Conservation (phyloP, 2,329 filamentous ascomycete species). For the Chaetomium globosum region DNA sequence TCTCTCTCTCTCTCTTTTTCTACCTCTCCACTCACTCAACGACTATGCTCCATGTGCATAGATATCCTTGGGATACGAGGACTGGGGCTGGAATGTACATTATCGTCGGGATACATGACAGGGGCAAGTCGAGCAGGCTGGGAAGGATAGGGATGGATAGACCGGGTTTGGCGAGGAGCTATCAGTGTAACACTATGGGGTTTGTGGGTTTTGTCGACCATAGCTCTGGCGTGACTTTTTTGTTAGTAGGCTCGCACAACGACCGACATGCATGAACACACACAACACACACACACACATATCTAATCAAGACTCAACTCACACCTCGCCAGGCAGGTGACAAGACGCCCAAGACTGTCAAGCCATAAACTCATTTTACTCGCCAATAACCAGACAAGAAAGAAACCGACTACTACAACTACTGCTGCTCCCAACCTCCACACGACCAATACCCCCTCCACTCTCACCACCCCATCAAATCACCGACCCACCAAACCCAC, state of each 20-base stretch:
- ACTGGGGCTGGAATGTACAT: conserved; percentile 2
- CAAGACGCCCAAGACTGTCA: neutral
- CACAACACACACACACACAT: neutral
- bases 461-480: too few species aligned
- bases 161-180: neutral
- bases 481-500: neutral
- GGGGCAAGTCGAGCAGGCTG: neutral
- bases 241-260: neutral
- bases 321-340: neutral
- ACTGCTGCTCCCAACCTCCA: neutral
- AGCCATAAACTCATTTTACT: conserved; percentile 1
- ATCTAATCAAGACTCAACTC: neutral
- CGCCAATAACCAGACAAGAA: conserved; percentile 13
- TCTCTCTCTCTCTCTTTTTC: neutral
- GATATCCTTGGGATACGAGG: neutral
- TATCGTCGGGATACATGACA: neutral
- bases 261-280: neutral
- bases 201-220: neutral
- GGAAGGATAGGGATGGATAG: conserved; percentile 16
- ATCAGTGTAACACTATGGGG: conserved; percentile 14
- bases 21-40: neutral
- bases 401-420: neutral
- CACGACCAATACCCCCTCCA: conserved; percentile 1
- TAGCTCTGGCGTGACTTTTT: neutral
- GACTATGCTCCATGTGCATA: neutral